Percentiles rank a stretch among this genome's conserved stretches.
These are phyloP conservation scores for Vickermania ingenoplastis DNA, from an alignment of 208 protist genomes.

Conservation along the genomic window DNA sequence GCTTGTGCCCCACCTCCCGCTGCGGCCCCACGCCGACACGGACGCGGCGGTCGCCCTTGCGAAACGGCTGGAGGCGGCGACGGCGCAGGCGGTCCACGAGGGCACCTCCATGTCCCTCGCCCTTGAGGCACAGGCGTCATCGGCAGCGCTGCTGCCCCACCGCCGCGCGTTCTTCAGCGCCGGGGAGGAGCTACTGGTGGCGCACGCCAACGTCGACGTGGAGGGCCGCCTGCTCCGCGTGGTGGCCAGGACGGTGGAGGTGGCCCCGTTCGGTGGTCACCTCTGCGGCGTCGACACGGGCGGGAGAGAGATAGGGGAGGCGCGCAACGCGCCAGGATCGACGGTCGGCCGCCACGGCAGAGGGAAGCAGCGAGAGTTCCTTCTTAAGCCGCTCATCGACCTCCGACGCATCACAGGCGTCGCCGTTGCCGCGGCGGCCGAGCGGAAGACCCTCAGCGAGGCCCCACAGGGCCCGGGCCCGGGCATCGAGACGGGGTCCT, in stretches of 20 bases:
- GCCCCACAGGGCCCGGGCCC: too few relatives aligned
- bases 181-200: background rate
- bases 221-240: conserved; percentile 14
- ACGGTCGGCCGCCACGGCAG: background rate
- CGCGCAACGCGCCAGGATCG: background rate
- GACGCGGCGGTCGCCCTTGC: too few relatives aligned
- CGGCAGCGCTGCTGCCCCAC: too few relatives aligned
- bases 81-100: too few relatives aligned
- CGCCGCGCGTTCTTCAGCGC: too few relatives aligned
- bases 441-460: too few relatives aligned
- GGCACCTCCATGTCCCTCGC: too few relatives aligned
- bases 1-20: background rate
- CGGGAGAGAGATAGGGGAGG: background rate
- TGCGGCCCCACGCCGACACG: too few relatives aligned
- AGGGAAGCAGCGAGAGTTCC: conserved; percentile 4
- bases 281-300: background rate
- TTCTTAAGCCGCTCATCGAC: conserved; percentile 5
- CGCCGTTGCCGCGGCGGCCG: too few relatives aligned
- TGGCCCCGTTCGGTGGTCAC: conserved; percentile 1
- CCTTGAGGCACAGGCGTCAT: too few relatives aligned
- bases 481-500: too few relatives aligned
- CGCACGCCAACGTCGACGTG: conserved; percentile 7
- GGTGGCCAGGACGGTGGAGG: background rate
- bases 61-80: too few relatives aligned
- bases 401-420: background rate